Evolutionary conservation across 352 stramenopile species (phyloP).

Genomic region (Globisporangium spiculum): DNA sequence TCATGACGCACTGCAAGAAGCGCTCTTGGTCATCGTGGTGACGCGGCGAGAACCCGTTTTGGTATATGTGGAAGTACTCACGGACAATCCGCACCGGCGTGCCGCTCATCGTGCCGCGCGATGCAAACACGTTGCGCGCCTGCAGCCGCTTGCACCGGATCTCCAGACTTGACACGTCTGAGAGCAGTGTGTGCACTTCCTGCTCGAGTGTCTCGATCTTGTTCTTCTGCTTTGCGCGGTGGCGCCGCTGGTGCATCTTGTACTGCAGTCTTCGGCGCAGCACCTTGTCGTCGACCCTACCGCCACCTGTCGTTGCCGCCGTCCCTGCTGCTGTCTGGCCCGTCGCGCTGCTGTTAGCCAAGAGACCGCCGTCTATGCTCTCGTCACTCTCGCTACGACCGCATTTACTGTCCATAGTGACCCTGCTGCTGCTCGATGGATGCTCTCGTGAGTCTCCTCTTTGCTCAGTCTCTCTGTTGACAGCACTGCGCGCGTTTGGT

Average conservation of each 20-base stretch:
- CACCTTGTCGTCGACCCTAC: constrained; percentile 33
- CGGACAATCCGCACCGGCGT: constrained; percentile 32
- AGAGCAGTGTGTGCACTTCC: constrained; percentile 36
- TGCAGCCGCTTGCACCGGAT: constrained; percentile 27
- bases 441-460: not conserved
- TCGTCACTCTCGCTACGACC: constrained; percentile 1
- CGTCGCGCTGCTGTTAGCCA: not conserved
- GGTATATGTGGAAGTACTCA: constrained; percentile 58
- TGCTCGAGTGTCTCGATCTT: constrained; percentile 37
- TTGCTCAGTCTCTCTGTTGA: not conserved
- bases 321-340: not conserved
- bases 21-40: constrained; percentile 31
- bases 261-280: constrained; percentile 50
- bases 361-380: not conserved
- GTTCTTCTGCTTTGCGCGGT: constrained; percentile 64
- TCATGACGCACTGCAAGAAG: constrained; percentile 59
- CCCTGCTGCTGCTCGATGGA: not conserved
- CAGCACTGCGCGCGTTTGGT: not conserved
- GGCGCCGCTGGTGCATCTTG: constrained; percentile 64
- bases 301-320: not conserved
- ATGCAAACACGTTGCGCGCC: constrained; percentile 32
- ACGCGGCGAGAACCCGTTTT: constrained; percentile 36
- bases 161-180: constrained; percentile 38
- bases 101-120: constrained; percentile 24
- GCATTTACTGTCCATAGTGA: not conserved